Base-by-base conservation (phyloP, 495 filamentous ascomycete species). In the Tuber calosporum region DNA sequence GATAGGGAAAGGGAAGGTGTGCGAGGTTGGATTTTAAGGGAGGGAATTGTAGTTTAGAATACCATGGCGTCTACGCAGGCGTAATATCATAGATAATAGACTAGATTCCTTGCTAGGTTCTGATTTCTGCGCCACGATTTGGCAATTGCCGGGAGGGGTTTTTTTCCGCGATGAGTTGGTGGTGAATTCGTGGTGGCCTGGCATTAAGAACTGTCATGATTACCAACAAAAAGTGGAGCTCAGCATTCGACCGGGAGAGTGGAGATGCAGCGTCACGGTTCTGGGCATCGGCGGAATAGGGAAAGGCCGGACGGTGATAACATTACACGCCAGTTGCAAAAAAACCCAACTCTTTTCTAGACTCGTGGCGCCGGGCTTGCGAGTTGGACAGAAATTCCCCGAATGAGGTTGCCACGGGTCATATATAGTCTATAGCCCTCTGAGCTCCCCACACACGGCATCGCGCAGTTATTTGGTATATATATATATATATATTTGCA, bases 1-100 rank as follows among this genome's bases (percentile, higher is more conserved):
- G 6, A 79, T 72, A 2, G 74, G 80, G 40, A 77, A 70, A 22
- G 80, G 80, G 2, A 36, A 40, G 41, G 77, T 79, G 6, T 69
- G 38, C 11, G 72, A 81, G 26, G 71, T 43, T 36, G 66, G 40
- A 39, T 77, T 81, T 72, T 81, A 68, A 70, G 26, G 45, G 45
- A 48, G 22, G 26, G 53, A 62, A 62, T 62, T 34, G 53, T 34
- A 62, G 13, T 62, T 30, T 62, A 62, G 30, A 34, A 34, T 62
- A 62, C 53, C 30, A 62, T 30, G 53, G 26, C 26, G 26, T 62
- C 26, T 8, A 13, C 34, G 13, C 13, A 13, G 53, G 53, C 30
- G 34, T 62, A 62, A 34, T 62, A 62, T 34, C 53, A 17, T 62
- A 62, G 53, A 62, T 62, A 34, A 62, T 62, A 62, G 53, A 34